Evolutionary conservation across 768 basidiomycete species (phyloP), one percentile per base, ranked within the genome.

Genomic region (Punctularia strigosozonata): DNA sequence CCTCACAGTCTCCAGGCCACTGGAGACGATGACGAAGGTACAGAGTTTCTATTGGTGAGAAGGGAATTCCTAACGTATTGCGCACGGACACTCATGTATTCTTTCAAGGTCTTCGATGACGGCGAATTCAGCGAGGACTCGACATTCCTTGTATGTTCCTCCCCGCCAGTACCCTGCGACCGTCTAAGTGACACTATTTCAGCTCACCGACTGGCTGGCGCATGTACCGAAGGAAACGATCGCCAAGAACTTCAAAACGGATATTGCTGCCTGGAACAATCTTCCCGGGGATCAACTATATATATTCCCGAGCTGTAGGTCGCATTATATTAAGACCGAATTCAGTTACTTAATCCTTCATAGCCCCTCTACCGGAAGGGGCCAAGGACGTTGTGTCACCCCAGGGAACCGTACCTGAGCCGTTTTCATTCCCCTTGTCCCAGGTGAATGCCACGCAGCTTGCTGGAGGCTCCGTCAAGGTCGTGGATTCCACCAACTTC

Each of bases 151-250:
- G 55, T 61, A 23, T 52, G 51, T 12, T 53, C 18, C 33, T 17
- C 8, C 10, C 18, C 33, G 5, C 3, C 23, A 3, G 20, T 31
- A 30, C 15, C 25, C 12, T 12, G 14, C n/a, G 15, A 31, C 12
- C 14, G 12, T 15, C 12, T 38, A 24, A 4, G 38, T 17, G 46
- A 47, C 19, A 7, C 23, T 24, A 34, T 40, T n/a, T 39, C 10
- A 38, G 40, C 56, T 77, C 14, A 71, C 77, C 41, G 79, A 82
- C 43, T 82, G 80, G 77, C 59, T 80, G 18, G 64, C 78, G 3
- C 80, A 81, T 46, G 62, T 73, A 13, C 74, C 75, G 17, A 64
- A 66, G 44, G 64, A 68, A 32, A 71, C 76, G 0, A 55, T 80
- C 2, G 75, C 75, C 13, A 78, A 79, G 58, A 81, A 80, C 53